A percentile compares a stretch with the other conserved stretches of the same genome.
Conservation (phyloP, 2,329 filamentous ascomycete genomes). For the Talaromyces pinophilus region DNA sequence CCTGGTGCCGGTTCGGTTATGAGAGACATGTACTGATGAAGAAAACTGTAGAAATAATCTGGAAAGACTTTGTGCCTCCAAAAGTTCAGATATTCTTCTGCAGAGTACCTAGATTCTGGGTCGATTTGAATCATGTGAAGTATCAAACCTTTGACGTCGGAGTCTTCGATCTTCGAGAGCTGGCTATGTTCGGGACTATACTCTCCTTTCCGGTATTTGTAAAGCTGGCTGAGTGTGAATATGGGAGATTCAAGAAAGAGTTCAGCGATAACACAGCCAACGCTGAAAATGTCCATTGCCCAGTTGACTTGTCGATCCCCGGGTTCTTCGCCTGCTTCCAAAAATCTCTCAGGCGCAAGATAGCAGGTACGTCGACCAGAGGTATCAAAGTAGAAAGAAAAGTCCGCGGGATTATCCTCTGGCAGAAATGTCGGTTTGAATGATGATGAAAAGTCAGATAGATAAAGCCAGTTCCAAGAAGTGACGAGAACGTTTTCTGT, state of each 20-base stretch:
- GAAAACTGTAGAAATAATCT: slow-evolving; percentile 93
- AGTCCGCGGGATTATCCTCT: slow-evolving; percentile 95
- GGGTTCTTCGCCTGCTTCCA: slow-evolving; percentile 67
- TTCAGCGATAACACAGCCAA: slow-evolving; percentile 94
- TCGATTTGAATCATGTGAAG: slow-evolving; percentile 95
- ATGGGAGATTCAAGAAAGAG: slow-evolving; percentile 92
- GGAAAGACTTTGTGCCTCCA: slow-evolving; percentile 93
- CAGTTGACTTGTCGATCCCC: slow-evolving; percentile 69
- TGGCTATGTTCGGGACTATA: slow-evolving; percentile 84
- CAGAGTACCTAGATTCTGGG: slow-evolving; percentile 86
- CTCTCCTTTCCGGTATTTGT: slow-evolving; percentile 88
- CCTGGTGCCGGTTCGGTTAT: slow-evolving; percentile 89
- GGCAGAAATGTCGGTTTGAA: slow-evolving; percentile 94
- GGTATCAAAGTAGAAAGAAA: slow-evolving; percentile 96
- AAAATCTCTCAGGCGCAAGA: slow-evolving; percentile 88
- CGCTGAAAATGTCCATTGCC: slow-evolving; percentile 99
- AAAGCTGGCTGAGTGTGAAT: slow-evolving; percentile 96
- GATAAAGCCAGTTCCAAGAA: slow-evolving; percentile 98
- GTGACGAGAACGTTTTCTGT: slow-evolving; percentile 96
- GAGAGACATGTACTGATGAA: slow-evolving; percentile 96
- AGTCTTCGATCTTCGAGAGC: slow-evolving; percentile 82
- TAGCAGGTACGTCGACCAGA: slow-evolving; percentile 92
- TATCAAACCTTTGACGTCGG: slow-evolving; percentile 83
- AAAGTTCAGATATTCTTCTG: slow-evolving; percentile 89
- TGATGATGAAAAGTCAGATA: slow-evolving; percentile 93